A percentile compares a stretch with the other conserved stretches of the same genome.
Evolutionary conservation across 2,329 filamentous ascomycete species (phyloP).

Genomic region (Stagonosporopsis tanaceti): DNA sequence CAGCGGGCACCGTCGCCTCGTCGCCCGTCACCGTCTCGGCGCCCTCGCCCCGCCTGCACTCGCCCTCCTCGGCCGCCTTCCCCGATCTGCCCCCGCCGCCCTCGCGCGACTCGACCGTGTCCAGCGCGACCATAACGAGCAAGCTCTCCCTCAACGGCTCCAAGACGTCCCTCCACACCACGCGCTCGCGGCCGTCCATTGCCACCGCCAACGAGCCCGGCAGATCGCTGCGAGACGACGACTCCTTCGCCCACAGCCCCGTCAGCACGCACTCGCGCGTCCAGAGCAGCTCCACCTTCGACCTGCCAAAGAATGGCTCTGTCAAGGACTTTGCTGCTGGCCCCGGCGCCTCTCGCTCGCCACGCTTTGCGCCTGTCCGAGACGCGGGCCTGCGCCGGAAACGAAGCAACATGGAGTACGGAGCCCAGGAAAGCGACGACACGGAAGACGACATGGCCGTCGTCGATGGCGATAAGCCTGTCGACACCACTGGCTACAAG

Average conservation of each 20-base stretch:
- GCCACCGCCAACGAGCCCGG: conserved; percentile 31
- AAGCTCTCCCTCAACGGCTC: conserved; percentile 45
- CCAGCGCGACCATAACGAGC: conserved; percentile 37
- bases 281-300: conserved; percentile 29
- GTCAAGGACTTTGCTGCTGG: conserved; percentile 26
- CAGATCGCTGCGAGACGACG: conserved; percentile 33
- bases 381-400: conserved; percentile 31
- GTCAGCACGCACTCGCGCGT: conserved; percentile 34
- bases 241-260: conserved; percentile 36
- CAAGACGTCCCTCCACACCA: conserved; percentile 37
- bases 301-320: conserved; percentile 28
- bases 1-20: conserved; percentile 41
- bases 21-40: conserved; percentile 48
- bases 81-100: conserved; percentile 42
- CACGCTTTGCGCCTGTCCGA: conserved; percentile 30
- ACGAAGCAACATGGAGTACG: conserved; percentile 35
- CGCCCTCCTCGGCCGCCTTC: conserved; percentile 48
- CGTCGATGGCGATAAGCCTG: conserved; percentile 31
- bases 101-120: conserved; percentile 46
- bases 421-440: conserved; percentile 42
- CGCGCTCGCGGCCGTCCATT: conserved; percentile 42
- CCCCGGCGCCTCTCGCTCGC: conserved; percentile 24
- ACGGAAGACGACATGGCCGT: conserved; percentile 42
- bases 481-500: conserved; percentile 34
- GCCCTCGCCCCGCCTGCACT: conserved; percentile 49